phyloP scores from a whole-genome alignment of 2,329 filamentous ascomycete genomes.

The Plenodomus lindquistii region DNA sequence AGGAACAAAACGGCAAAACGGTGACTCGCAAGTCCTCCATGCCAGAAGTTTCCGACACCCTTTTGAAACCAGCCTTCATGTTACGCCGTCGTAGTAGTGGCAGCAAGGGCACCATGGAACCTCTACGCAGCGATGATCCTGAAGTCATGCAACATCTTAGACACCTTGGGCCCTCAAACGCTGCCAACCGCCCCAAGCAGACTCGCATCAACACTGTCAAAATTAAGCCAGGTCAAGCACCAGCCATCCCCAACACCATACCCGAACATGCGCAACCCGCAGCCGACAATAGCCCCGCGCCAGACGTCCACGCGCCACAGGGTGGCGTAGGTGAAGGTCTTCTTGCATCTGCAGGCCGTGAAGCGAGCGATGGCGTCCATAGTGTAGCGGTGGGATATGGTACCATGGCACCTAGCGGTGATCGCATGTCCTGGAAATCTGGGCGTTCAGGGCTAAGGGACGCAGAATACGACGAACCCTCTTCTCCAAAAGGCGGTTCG shows the following conservation, averaged over 20 bases:
- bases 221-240: conserved; percentile 64
- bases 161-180: conserved; percentile 67
- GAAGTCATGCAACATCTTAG: conserved; percentile 64
- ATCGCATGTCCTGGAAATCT: conserved; percentile 37
- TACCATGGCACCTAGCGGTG: conserved; percentile 40
- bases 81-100: conserved; percentile 52
- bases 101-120: conserved; percentile 36
- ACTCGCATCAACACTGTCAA: conserved; percentile 67
- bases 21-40: conserved; percentile 35
- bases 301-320: conserved; percentile 46
- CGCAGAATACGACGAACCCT: conserved; percentile 18
- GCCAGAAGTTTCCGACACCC: conserved; percentile 28
- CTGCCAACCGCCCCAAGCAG: conserved; percentile 61
- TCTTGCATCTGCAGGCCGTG: conserved; percentile 57
- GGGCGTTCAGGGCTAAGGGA: conserved; percentile 17
- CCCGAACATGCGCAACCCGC: conserved; percentile 44
- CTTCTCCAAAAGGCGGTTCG: conserved; percentile 29
- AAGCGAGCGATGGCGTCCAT: conserved; percentile 68
- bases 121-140: conserved; percentile 56
- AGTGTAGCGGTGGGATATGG: conserved; percentile 56
- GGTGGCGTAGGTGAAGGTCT: conserved; percentile 60
- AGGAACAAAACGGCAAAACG: conserved; percentile 19
- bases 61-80: conserved; percentile 46
- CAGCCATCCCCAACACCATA: conserved; percentile 52
- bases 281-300: conserved; percentile 21